These are phyloP conservation scores for Ascochyta rabiei DNA, from an alignment of 2,329 filamentous ascomycete genomes.

Conservation along the genomic window DNA sequence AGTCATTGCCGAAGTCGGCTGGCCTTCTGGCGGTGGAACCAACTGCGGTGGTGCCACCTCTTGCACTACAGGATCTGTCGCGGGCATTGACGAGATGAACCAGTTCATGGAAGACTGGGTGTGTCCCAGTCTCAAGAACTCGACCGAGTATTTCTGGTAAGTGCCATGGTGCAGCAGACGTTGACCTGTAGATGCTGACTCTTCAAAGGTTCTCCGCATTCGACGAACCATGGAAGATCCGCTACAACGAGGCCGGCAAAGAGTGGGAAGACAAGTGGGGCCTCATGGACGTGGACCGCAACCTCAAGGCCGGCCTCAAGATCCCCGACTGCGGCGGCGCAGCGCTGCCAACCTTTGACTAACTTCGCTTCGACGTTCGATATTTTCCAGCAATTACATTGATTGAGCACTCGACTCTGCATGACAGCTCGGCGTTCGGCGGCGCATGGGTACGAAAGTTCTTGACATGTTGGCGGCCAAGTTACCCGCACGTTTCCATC, in stretches of 20 bases:
- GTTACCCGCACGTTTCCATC: constrained; percentile 10
- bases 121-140: constrained; percentile 77
- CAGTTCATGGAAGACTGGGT: constrained; percentile 86
- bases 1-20: constrained; percentile 89
- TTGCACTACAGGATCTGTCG: constrained; percentile 74
- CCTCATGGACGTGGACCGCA: constrained; percentile 81
- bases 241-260: constrained; percentile 68
- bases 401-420: constrained; percentile 15
- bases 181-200: background rate
- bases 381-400: constrained; percentile 17
- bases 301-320: constrained; percentile 80
- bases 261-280: constrained; percentile 98
- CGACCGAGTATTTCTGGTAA: constrained; percentile 92
- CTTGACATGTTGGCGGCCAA: constrained; percentile 19
- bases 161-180: constrained; percentile 28
- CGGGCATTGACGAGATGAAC: constrained; percentile 81
- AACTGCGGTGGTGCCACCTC: constrained; percentile 67
- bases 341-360: constrained; percentile 45
- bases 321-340: constrained; percentile 88
- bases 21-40: constrained; percentile 83
- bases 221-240: constrained; percentile 92
- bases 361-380: constrained; percentile 13
- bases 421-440: constrained; percentile 35
- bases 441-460: constrained; percentile 20
- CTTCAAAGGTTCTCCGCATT: constrained; percentile 80